Base-by-base conservation (phyloP, 805 yeast genomes). In the Metschnikowia dekortorum region DNA sequence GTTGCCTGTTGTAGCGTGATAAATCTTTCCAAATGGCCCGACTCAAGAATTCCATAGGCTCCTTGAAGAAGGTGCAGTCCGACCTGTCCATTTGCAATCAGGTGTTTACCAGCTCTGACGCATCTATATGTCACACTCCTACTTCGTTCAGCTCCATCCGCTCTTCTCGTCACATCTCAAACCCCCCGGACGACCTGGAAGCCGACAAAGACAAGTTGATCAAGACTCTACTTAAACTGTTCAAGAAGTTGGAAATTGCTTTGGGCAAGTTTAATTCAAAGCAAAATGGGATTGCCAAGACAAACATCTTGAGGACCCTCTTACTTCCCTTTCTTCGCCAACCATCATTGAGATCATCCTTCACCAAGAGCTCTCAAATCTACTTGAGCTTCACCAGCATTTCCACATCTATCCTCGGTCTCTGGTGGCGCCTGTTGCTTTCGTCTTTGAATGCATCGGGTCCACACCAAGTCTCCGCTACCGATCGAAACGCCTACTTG, bases 381-480 rank as follows among this genome's bases (percentile, higher is more conserved):
- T 69, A 66, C 55, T 57, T 53, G 47, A 66, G 73, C 53, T 61
- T 73, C 47, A 61, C 60, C 11, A 67, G 68, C 55, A 65, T 73
- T 4, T 56, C 65, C 6, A 50, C 65, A 5, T 58, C 71, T 14
- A 61, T 71, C 9, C 54, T 80, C 14, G 55, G 74, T 8, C 71
- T 68, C 56, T 81, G 85, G 85, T 81, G 85, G 85, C 57, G 65
- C n/a, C 66, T 75, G n/a, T 60, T 80, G 13, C 57, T 80, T 18
- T 46, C 44, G 9, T 47, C 53, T 35, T 50, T 58, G 46, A 32
- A 48, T 28, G 44, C 56, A 16, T 35, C 53, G 9, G 48, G 48
- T 6, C 48, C 61, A 29, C 57, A 57, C 34, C 64, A 69, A 13
- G 66, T 78, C 14, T 68, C 80, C 1, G 64, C 74, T 4, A 61